These are phyloP conservation scores for Tylopilus sp. DNA, from an alignment of 768 basidiomycete genomes.

Conservation along the genomic window DNA sequence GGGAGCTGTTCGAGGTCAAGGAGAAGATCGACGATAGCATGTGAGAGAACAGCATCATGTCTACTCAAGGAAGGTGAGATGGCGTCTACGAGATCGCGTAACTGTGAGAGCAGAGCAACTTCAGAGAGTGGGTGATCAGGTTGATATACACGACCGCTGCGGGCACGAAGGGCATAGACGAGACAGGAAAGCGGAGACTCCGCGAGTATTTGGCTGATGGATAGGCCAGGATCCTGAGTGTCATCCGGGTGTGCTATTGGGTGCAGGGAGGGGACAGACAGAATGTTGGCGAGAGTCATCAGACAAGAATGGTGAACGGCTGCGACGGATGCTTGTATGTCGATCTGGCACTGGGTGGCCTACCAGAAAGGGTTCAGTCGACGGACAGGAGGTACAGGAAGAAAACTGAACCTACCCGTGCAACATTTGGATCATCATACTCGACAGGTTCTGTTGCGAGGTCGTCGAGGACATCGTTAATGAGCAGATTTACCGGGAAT, in stretches of 20 bases:
- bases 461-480: conserved; percentile 16
- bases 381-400: not conserved
- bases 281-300: conserved; percentile 67
- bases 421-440: conserved; percentile 6
- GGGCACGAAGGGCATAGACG: conserved; percentile 17
- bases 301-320: conserved; percentile 72
- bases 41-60: conserved; percentile 61
- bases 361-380: conserved; percentile 1
- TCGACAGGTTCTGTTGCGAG: conserved; percentile 23
- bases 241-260: conserved; percentile 45
- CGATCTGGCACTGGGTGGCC: conserved; percentile 39
- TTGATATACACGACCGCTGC: conserved; percentile 4
- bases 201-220: conserved; percentile 12
- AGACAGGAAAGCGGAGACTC: conserved; percentile 20
- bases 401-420: conserved; percentile 11
- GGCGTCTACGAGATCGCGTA: conserved; percentile 50
- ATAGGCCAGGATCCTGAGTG: conserved; percentile 33
- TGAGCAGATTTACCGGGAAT: conserved; percentile 18
- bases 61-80: conserved; percentile 42
- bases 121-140: conserved; percentile 40
- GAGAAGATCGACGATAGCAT: conserved; percentile 65
- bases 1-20: conserved; percentile 65
- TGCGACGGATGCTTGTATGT: conserved; percentile 68
- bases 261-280: conserved; percentile 43
- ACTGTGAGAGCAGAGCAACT: conserved; percentile 54